Conservation (phyloP, 2,329 filamentous ascomycete species). For the Raffaelea albimanens region DNA sequence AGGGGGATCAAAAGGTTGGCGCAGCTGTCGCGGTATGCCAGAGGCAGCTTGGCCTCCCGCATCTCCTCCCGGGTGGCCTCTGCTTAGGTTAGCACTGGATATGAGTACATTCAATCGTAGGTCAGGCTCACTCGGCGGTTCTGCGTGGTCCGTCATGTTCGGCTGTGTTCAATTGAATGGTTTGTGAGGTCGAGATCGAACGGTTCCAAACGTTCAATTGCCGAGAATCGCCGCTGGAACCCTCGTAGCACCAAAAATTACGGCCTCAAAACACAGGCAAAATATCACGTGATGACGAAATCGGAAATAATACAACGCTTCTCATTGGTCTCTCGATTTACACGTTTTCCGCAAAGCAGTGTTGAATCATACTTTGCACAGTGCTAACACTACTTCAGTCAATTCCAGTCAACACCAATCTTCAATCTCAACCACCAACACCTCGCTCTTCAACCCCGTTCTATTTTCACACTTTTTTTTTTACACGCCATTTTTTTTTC, state of each 20-base stretch:
- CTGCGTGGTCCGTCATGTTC: conserved; percentile 7
- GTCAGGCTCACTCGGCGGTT: no score
- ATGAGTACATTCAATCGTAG: no score
- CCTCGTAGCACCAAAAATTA: no score
- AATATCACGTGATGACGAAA: no score
- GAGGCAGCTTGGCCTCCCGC: conserved; percentile 78
- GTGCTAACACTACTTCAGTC: no score
- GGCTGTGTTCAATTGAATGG: background rate
- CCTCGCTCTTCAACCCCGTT: conserved; percentile 1
- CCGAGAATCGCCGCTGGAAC: background rate
- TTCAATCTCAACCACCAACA: background rate
- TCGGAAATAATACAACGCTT: background rate
- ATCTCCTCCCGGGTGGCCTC: conserved; percentile 84
- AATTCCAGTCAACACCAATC: background rate
- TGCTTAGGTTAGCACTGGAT: no score
- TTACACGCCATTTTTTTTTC: conserved; percentile 1
- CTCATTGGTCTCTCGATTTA: background rate
- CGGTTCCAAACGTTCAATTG: background rate
- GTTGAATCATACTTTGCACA: background rate
- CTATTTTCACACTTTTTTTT: background rate
- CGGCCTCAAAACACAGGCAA: no score
- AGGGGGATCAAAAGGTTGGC: conserved; percentile 89
- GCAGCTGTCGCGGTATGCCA: conserved; percentile 92
- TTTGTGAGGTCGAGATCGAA: background rate
- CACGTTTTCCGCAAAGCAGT: background rate